Conservation (phyloP, 2,329 filamentous ascomycete species). For the Trichoderma asperellum region DNA sequence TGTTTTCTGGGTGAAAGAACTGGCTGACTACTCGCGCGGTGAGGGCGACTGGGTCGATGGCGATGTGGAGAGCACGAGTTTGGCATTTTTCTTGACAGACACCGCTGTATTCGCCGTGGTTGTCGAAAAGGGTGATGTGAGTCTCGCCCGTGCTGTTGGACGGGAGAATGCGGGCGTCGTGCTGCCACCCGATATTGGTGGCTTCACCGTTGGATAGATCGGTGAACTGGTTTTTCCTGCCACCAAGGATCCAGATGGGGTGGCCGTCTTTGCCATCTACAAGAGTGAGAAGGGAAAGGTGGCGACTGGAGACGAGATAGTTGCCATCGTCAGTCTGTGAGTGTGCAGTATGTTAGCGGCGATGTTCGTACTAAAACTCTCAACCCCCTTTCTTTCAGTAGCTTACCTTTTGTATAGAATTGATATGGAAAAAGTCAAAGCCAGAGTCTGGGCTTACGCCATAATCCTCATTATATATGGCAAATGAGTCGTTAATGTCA, state of each 20-base stretch:
- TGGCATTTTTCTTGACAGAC: not conserved
- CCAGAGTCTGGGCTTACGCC: conserved; percentile 4
- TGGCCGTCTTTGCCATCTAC: conserved; percentile 10
- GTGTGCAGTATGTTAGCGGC: not conserved
- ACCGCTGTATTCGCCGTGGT: conserved; percentile 9
- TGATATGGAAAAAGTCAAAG: conserved; percentile 22
- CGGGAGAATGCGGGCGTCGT: conserved; percentile 11
- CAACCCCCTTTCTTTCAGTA: not conserved
- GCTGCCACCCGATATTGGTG: conserved; percentile 18
- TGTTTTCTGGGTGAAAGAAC: conserved; percentile 1
- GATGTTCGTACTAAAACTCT: not conserved
- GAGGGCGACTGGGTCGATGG: not conserved
- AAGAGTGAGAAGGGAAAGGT: conserved; percentile 6
- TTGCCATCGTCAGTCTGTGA: conserved; percentile 8
- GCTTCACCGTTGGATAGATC: conserved; percentile 14
- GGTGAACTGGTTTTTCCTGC: conserved; percentile 1
- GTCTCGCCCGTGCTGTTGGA: not conserved
- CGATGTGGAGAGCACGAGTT: conserved; percentile 6
- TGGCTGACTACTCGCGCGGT: not conserved
- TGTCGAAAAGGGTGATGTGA: conserved; percentile 20
- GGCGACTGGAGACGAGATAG: conserved; percentile 19
- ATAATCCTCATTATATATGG: not conserved
- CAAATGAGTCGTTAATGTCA: not conserved
- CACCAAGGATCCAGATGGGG: conserved; percentile 20
- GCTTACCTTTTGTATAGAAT: conserved; percentile 9